Evolutionary conservation across 2,329 filamentous ascomycete species (phyloP), one percentile per base, ranked within the genome.

Genomic region (Sclerotinia sclerotiorum): DNA sequence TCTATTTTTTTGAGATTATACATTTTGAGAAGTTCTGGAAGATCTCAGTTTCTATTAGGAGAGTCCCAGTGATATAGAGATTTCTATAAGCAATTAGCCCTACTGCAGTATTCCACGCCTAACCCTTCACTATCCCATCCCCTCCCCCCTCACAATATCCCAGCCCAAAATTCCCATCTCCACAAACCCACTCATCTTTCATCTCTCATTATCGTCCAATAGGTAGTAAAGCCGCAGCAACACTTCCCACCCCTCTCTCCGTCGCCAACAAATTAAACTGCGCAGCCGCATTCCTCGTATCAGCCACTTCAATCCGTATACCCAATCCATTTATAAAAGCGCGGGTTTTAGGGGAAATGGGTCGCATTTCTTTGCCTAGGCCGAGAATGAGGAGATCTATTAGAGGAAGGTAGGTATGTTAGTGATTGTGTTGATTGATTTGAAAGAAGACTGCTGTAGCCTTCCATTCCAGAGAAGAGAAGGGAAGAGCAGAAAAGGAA

Each of bases 231-330:
- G 93, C 94, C 2, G 93, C 94, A 39, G 93, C 94, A 70, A 98
- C 88, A 75, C 94, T 90, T 27, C 88, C 84, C 7, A 95, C 88
- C 1, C 95, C 94, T 64, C 95, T 84, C 81, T 99, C 95, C 24
- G 93, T 98, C n/a, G 93, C 94, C 67, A 99, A 81, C 75, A 99
- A 78, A 77, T 99, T 99, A 79, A 95, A 99, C 78, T 97, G 93
- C 46, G 94, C 90, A 1, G 94, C 92, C 11, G 95, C 95, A 80
- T 98, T 98, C 71, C 93, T 84, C 44, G 95, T 98, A 80, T 98
- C 95, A 76, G 94, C 85, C 4, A 97, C 85, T 76, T 99, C 95
- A 6, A 98, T 84, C 68, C 92, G 84, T 73, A 98, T 91, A 0
- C 95, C 95, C 54, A 98, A 79, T 42, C 86, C 85, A 70, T 89